These are phyloP conservation scores for Nyctanthes arbortristis DNA, from an alignment of 257 asterid genomes.

Conservation along the genomic window DNA sequence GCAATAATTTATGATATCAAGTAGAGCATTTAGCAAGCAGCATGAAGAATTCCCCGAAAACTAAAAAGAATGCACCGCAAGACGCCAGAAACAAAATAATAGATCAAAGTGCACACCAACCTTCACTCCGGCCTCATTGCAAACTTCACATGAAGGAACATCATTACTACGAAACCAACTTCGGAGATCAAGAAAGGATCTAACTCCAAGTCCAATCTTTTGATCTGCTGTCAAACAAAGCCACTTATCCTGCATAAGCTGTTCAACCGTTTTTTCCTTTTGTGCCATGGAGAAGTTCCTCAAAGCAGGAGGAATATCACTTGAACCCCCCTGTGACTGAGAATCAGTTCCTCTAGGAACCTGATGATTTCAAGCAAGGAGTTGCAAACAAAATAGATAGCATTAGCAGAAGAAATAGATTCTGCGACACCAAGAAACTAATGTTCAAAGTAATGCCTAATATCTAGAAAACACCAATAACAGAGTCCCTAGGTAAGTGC, in stretches of 20 bases:
- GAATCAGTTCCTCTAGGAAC: constrained; percentile 45
- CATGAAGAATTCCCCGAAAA: constrained; percentile 7
- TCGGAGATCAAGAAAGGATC: constrained; percentile 92
- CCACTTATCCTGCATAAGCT: constrained; percentile 74
- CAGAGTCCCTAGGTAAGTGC: not conserved
- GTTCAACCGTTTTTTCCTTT: constrained; percentile 81
- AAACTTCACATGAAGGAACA: constrained; percentile 79
- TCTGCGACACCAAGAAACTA: not conserved
- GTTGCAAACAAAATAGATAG: constrained; percentile 12
- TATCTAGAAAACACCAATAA: not conserved
- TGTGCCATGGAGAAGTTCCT: constrained; percentile 74
- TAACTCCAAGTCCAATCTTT: constrained; percentile 73
- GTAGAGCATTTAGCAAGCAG: constrained; percentile 2
- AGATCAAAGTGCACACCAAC: constrained; percentile 37
- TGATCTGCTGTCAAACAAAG: constrained; percentile 63
- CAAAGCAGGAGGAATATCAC: constrained; percentile 70
- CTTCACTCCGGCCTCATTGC: constrained; percentile 97
- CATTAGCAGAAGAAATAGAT: constrained; percentile 16
- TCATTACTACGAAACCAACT: constrained; percentile 84
- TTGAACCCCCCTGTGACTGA: constrained; percentile 51
- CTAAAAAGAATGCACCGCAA: not conserved
- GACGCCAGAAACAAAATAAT: not conserved
- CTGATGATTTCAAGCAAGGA: constrained; percentile 34
- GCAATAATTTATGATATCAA: not conserved
- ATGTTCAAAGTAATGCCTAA: not conserved